Base-by-base conservation (phyloP, 169 alveolate species). In the Eimeria mitis region DNA sequence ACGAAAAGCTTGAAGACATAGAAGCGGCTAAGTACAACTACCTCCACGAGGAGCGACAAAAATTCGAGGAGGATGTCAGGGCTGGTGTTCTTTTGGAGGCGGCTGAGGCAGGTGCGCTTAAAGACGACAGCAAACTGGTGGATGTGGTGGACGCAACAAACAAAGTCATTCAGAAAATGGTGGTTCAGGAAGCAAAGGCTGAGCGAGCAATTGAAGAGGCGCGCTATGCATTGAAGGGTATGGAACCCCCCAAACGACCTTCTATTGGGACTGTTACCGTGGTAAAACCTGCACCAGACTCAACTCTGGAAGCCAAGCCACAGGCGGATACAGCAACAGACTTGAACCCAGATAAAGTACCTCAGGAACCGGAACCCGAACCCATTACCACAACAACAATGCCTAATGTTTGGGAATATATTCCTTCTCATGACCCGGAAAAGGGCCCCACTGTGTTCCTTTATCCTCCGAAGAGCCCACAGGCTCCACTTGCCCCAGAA, bases 361-460 rank as follows among this genome's bases (percentile, higher is more conserved):
- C 83, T 21, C 59, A 87, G 92, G 92, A 87, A 44, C 59, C 19
- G 52, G 37, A 87, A 68, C 63, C 63, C 34, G 49, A 61, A 7
- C 92, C 92, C 63, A 52, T 23, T 28, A 59, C 21, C 59, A 6
- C 75, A 65, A 44, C 84, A 49, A 25, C 87, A 21, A n/a, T 49
- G 63, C 95, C 88, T 37, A 34, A 11, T 49, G 88, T 68, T 19
- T 89, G 84, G 95, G 95, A 89, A 70, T 89, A 68, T 42, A 76
- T 70, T 31, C 87, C 84, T 42, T 89, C 95, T 70, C 95, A 70
- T 21, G 71, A 89, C 61, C 84, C 85, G 4, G 95, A 71, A 52
- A 89, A 89, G 37, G 95, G 92, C 1, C 92, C 92, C 31, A 87
- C 92, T 7, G 92, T 87, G 59, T 87, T 87, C 83, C 83, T 87